Base-by-base conservation (phyloP, 352 stramenopile genomes). In the Globisporangium uncinulatum region DNA sequence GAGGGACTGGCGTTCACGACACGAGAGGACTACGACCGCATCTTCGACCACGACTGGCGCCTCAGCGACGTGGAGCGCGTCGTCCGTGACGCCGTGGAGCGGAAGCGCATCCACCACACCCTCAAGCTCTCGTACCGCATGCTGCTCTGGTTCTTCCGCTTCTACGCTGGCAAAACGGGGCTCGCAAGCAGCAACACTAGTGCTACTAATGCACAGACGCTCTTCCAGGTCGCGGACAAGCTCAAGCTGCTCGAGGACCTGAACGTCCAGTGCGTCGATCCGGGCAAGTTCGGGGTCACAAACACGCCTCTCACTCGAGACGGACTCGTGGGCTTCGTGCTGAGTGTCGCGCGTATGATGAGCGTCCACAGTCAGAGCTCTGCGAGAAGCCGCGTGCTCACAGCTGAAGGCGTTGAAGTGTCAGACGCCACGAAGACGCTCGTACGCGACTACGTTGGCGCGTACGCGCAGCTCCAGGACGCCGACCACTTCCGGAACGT, bases 381-480 rank as follows among this genome's bases (percentile, higher is more conserved):
- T 11, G 56, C 53, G 10, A 57, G 62, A 31, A 58, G 79, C 21
- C 71, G 75, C 14, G 62, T 78, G 49, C 59, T 78, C 15, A 61
- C 68, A 20, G 67, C 53, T 2, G 80, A 90, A 58, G 80, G 80
- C 4, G 70, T 90, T 6, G 80, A 87, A 41, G 65, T 85, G 52
- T 88, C 77, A 9, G 67, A 80, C 39, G 65, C 77, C 10, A 64
- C 87, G 45, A 71, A 69, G 17, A 61, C 56, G 15, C 72, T 90
- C 10, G 57, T 88, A 39, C 59, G 56, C 42, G 74, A 88, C 49
- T 75, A 88, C 49, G 65, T 90, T 15, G 54, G 63, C 5, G 67
- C 73, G 29, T 88, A 83, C 59, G 74, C 77, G 4, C 75, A 86
- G 54, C 66, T 90, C 37, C 77, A 88, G 34, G 77, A 90, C 36